Evolutionary conservation across 306 rosid species (phyloP), one percentile per base, ranked within the genome.

Genomic region (Pyrus bretschneideri): DNA sequence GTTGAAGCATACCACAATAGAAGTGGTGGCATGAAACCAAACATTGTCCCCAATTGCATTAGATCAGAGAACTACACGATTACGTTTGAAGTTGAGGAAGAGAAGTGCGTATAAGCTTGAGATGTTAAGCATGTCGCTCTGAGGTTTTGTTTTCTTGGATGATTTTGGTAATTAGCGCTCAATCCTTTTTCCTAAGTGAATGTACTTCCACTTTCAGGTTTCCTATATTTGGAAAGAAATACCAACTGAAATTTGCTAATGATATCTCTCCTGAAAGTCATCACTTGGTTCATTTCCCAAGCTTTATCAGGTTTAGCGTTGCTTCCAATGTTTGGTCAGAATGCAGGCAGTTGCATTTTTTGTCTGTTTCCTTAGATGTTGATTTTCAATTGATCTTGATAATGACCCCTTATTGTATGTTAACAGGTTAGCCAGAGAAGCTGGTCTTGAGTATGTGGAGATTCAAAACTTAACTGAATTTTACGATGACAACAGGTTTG

Each of bases 21-120:
- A 81, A 79, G 93, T 81, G 83, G 88, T 74, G 83, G 92, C 85
- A 88, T 95, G 97, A 95, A 95, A 90, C 97, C 93, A 25, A 92
- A 92, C 86, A 89, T 92, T 81, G 99, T 95, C 76, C 99, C 99
- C 77, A 95, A 92, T 77, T 95, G 99, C 87, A 95, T 95, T 80
- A 89, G 99, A 82, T 90, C 99, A 61, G 99, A 95, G 83, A 90
- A 83, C 81, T 95, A 95, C 91, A 91, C 87, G 90, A 92, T 95
- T 76, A 88, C 97, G 78, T 92, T 95, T 86, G 97, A 92, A 87
- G 89, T 92, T 52, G 99, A 95, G 88, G 99, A 95, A 84, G 99
- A 95, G 85, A 95, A 95, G 99, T 95, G 91, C 27, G 80, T 33
- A 40, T 78, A 63, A 72, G 57, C 70, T 71, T 60, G 63, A 22